Percentiles rank a stretch among this genome's conserved stretches.
Evolutionary conservation across 495 filamentous ascomycete genomes (phyloP).

Genomic region (Penicillium ucsense): DNA sequence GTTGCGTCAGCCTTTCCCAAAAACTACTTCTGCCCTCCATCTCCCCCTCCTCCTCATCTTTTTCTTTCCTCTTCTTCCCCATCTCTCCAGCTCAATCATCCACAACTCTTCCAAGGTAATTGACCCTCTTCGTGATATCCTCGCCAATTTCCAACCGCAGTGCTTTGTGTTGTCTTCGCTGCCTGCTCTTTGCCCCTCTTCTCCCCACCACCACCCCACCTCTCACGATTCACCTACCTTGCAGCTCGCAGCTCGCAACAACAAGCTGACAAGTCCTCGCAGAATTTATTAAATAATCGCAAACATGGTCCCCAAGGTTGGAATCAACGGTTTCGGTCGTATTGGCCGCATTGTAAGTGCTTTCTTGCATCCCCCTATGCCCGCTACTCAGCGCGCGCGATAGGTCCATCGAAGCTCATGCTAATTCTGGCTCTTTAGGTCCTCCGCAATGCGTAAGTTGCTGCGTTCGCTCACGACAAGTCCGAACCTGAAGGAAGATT

Average conservation of each 20-base stretch:
- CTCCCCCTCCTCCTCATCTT: slow-evolving; percentile 14
- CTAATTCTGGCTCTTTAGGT: slow-evolving; percentile 34
- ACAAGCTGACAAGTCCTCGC: slow-evolving; percentile 4
- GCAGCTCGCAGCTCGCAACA: background rate
- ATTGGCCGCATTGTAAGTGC: slow-evolving; percentile 84
- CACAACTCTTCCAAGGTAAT: slow-evolving; percentile 17
- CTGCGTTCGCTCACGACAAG: slow-evolving; percentile 1
- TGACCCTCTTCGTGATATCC: background rate
- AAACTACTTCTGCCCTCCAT: slow-evolving; percentile 18
- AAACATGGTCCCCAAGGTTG: slow-evolving; percentile 51
- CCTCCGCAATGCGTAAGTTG: slow-evolving; percentile 70
- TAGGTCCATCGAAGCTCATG: background rate
- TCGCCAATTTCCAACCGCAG: slow-evolving; percentile 3
- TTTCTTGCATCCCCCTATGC: background rate
- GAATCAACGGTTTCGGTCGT: slow-evolving; percentile 99
- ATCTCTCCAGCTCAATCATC: slow-evolving; percentile 17
- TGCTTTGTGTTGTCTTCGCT: slow-evolving; percentile 8
- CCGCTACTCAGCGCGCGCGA: background rate
- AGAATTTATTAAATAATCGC: slow-evolving; percentile 10
- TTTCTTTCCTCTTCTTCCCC: slow-evolving; percentile 13
- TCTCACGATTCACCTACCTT: background rate
- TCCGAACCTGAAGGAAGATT: background rate
- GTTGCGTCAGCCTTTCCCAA: slow-evolving; percentile 38
- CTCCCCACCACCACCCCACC: background rate
- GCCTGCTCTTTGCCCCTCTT: slow-evolving; percentile 5